A percentile compares a stretch with the other conserved stretches of the same genome.
These are phyloP conservation scores for Oryza brachyantha DNA, from an alignment of 176 grass and related monocot species.

Conservation along the genomic window DNA sequence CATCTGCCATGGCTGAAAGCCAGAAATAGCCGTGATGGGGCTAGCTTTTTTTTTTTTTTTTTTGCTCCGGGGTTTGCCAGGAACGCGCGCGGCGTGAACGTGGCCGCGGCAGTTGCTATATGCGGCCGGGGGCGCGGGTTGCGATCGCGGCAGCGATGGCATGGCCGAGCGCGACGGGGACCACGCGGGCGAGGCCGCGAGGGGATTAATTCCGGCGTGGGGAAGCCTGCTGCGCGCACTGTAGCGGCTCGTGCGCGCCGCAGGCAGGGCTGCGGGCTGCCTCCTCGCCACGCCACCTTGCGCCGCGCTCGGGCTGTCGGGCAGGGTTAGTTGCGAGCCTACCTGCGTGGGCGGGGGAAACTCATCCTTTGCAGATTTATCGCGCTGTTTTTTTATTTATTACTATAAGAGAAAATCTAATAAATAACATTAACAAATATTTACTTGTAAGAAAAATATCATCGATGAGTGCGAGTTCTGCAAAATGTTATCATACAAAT, in stretches of 20 bases:
- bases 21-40: not conserved
- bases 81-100: conserved; percentile 34
- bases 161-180: not conserved
- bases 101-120: conserved; percentile 26
- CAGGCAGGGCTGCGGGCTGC: not conserved
- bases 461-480: too few relatives aligned
- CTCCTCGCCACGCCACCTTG: not conserved
- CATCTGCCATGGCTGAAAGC: not conserved
- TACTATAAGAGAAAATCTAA: too few relatives aligned
- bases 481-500: too few relatives aligned
- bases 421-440: too few relatives aligned
- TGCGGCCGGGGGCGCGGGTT: not conserved
- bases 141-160: too few relatives aligned
- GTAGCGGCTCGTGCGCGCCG: not conserved
- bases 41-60: too few relatives aligned
- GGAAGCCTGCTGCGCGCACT: not conserved
- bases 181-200: not conserved
- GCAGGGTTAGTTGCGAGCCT: not conserved
- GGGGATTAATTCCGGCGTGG: too few relatives aligned
- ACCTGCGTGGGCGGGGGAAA: not conserved
- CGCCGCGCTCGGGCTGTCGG: not conserved
- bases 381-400: too few relatives aligned
- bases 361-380: too few relatives aligned
- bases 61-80: conserved; percentile 1
- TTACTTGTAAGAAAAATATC: too few relatives aligned